Evolutionary conservation across 1,284 basidiomycete species (phyloP), one percentile per base, ranked within the genome.

Genomic region (Tilletia indica): DNA sequence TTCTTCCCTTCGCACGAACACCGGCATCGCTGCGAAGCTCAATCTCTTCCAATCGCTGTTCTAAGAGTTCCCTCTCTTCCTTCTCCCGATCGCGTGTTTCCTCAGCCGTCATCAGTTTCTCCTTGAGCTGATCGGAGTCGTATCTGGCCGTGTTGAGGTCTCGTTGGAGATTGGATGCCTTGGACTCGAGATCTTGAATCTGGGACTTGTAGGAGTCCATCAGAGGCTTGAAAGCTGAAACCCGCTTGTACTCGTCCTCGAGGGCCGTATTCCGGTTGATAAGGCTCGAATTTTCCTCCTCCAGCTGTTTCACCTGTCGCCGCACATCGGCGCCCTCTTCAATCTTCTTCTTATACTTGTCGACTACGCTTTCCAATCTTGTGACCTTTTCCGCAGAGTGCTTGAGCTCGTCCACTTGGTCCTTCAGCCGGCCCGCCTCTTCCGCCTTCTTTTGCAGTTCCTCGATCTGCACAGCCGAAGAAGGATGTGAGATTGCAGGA

Each of bases 271-370:
- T 95, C 84, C 91, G 92, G 86, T 97, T 93, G 39, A 97, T 91
- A 12, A 98, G 88, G 72, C 91, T 90, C 4, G 93, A 90, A 76
- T 98, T 97, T 86, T 97, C 93, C 77, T 91, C 93, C 85, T 97
- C 94, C 31, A 97, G 49, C 76, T 92, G 93, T 70, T 93, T 93
- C 80, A 97, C 88, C 77, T 91, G 90, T 74, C 93, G 89, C 34
- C 93, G 90, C 51, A 96, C 87, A 78, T 95, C 93, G 2, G 92
- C 93, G 3, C 91, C 90, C 83, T 97, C 96, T 79, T 98, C 96
- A 3, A 98, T 88, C 86, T 98, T 98, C 88, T 94, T 96, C 87
- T 96, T 96, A 86, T 97, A 97, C 85, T 98, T 99, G 85, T 98
- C 94, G 88, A 97, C 93, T 45, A 96, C 94, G 80, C 96, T 96